These are phyloP conservation scores for Candida pseudocylindracea DNA, from an alignment of 1,139 yeast genomes.

Conservation along the genomic window DNA sequence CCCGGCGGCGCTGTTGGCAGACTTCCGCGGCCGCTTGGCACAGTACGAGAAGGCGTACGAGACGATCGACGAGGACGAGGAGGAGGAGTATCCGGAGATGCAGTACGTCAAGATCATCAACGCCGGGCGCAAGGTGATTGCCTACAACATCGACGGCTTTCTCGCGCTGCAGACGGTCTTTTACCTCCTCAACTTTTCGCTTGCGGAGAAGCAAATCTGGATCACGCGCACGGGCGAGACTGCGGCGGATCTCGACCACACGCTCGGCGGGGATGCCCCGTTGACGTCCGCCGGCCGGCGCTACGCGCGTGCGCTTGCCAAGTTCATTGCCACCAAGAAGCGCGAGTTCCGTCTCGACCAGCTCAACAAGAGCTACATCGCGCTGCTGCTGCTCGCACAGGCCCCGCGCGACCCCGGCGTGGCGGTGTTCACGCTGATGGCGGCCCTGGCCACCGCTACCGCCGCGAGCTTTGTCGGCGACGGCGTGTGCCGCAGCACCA, in stretches of 20 bases:
- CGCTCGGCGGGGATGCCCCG: conserved; percentile 81
- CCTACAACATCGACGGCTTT: conserved; percentile 82
- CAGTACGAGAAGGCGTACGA: conserved; percentile 24
- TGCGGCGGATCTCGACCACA: conserved; percentile 60
- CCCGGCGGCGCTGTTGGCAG: conserved; percentile 47
- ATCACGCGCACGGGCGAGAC: conserved; percentile 90
- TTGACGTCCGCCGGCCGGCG: conserved; percentile 60
- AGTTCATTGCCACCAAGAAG: conserved; percentile 56
- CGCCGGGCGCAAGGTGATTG: conserved; percentile 83
- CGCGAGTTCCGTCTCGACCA: conserved; percentile 46
- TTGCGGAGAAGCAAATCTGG: conserved; percentile 86
- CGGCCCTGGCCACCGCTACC: conserved; percentile 51
- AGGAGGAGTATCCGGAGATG: conserved; percentile 33
- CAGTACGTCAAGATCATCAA: conserved; percentile 92
- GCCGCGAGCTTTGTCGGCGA: conserved; percentile 99
- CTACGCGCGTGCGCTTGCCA: conserved; percentile 49
- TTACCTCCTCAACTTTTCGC: conserved; percentile 72
- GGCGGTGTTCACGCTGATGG: conserved; percentile 10
- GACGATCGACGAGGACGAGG: conserved; percentile 68
- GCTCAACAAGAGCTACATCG: conserved; percentile 28
- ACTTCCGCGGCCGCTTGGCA: no score
- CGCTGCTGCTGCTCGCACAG: conserved; percentile 22
- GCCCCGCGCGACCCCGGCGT: conserved; percentile 4
- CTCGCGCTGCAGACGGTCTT: conserved; percentile 86
- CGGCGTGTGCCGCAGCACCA: conserved; percentile 62